phyloP scores from a whole-genome alignment of 306 rosid species.

The Prunus fruticosa region DNA sequence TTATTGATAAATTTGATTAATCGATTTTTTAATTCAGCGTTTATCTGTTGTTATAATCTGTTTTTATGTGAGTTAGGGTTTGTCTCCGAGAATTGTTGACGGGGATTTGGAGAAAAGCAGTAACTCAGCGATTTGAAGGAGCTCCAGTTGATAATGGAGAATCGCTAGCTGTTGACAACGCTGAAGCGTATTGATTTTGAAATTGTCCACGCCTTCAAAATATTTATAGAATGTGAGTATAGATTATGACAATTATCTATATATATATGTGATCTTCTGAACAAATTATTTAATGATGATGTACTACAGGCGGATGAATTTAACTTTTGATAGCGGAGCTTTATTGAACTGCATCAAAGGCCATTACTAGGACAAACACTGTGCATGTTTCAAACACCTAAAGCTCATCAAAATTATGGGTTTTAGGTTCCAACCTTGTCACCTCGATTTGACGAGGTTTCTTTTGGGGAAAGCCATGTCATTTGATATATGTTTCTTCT shows the following conservation, averaged over 20 bases:
- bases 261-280: neutral
- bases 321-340: conserved; percentile 4
- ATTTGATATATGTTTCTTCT: conserved; percentile 24
- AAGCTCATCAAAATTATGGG: conserved; percentile 32
- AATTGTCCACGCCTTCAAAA: conserved; percentile 32
- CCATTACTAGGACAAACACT: neutral
- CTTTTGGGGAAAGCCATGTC: conserved; percentile 17
- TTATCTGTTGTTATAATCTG: neutral
- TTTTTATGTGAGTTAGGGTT: conserved; percentile 26
- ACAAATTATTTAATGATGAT: too few species aligned
- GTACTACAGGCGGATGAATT: conserved; percentile 28
- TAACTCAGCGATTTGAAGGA: conserved; percentile 30
- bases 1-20: neutral
- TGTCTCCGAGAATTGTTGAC: conserved; percentile 19
- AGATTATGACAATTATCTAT: neutral
- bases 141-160: conserved; percentile 41
- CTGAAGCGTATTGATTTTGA: too few species aligned
- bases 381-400: neutral
- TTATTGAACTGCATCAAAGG: conserved; percentile 34
- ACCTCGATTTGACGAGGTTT: conserved; percentile 18
- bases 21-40: too few species aligned
- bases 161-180: conserved; percentile 32
- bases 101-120: neutral
- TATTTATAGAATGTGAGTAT: conserved; percentile 50
- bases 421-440: conserved; percentile 21